Percentiles rank a stretch among this genome's conserved stretches.
phyloP scores from a whole-genome alignment of 2,329 filamentous ascomycete species.

The Cercospora brassicicola region DNA sequence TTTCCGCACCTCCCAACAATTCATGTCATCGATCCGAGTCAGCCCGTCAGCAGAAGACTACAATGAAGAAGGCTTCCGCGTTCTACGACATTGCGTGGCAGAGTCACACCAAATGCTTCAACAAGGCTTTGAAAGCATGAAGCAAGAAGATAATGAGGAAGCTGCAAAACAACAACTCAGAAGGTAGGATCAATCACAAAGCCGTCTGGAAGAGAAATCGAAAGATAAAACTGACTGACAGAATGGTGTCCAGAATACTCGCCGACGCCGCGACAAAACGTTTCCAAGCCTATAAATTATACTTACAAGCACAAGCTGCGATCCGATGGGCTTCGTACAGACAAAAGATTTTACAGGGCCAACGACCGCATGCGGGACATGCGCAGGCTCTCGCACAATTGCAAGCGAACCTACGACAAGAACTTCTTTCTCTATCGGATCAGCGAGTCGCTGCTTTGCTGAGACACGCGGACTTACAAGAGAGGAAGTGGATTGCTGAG shows the following conservation, averaged over 20 bases:
- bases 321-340: constrained; percentile 60
- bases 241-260: constrained; percentile 54
- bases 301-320: constrained; percentile 59
- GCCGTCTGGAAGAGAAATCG: no score
- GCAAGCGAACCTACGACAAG: constrained; percentile 53
- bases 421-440: constrained; percentile 59
- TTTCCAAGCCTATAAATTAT: constrained; percentile 62
- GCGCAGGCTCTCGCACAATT: constrained; percentile 51
- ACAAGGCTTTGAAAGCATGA: constrained; percentile 48
- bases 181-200: constrained; percentile 38
- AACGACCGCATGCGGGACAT: constrained; percentile 51
- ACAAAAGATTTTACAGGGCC: constrained; percentile 52
- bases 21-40: constrained; percentile 57
- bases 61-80: constrained; percentile 59
- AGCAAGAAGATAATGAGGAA: constrained; percentile 49
- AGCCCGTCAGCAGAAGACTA: constrained; percentile 56
- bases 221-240: neutral
- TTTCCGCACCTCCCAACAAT: constrained; percentile 61
- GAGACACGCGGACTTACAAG: constrained; percentile 54
- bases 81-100: constrained; percentile 57
- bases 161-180: constrained; percentile 58
- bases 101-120: constrained; percentile 58
- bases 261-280: constrained; percentile 60
- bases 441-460: constrained; percentile 57
- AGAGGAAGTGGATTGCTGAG: constrained; percentile 62